Evolutionary conservation across 768 basidiomycete genomes (phyloP).

Genomic region (Podaxis sp.): DNA sequence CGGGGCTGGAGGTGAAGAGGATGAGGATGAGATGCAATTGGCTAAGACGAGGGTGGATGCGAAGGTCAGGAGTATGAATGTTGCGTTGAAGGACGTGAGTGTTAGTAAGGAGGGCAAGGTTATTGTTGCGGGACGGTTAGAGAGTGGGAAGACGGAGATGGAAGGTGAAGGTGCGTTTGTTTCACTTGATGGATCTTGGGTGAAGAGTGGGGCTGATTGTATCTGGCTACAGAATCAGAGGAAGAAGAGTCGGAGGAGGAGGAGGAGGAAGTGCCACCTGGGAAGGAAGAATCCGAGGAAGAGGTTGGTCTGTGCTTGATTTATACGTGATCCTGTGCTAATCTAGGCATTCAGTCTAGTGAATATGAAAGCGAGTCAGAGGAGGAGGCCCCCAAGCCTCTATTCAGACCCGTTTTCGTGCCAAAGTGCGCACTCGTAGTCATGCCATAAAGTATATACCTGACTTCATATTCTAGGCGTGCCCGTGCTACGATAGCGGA

Average conservation of each 20-base stretch:
- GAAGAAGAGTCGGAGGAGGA: slow-evolving; percentile 35
- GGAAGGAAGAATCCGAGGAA: slow-evolving; percentile 34
- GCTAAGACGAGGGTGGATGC: slow-evolving; percentile 24
- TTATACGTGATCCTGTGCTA: neutral
- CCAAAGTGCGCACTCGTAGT: slow-evolving; percentile 63
- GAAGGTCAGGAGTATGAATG: slow-evolving; percentile 61
- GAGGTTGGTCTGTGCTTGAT: slow-evolving; percentile 38
- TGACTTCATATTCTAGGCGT: slow-evolving; percentile 46
- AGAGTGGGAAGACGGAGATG: slow-evolving; percentile 70
- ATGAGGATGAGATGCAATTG: slow-evolving; percentile 46
- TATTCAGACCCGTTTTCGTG: slow-evolving; percentile 92
- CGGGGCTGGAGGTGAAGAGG: slow-evolving; percentile 31
- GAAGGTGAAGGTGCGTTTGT: slow-evolving; percentile 39
- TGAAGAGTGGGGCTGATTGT: slow-evolving; percentile 17
- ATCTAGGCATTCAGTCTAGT: slow-evolving; percentile 56
- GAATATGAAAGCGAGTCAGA: slow-evolving; percentile 85
- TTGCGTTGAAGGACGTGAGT: slow-evolving; percentile 76
- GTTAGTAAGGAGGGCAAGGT: slow-evolving; percentile 82
- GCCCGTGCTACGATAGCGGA: slow-evolving; percentile 73
- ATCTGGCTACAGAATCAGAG: slow-evolving; percentile 15
- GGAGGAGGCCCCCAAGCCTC: slow-evolving; percentile 70
- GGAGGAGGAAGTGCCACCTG: slow-evolving; percentile 46
- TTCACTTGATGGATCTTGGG: neutral
- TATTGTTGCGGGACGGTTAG: slow-evolving; percentile 74
- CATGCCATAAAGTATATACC: neutral